Conservation (phyloP, 2,329 filamentous ascomycete genomes). For the Grosmannia huntii region DNA sequence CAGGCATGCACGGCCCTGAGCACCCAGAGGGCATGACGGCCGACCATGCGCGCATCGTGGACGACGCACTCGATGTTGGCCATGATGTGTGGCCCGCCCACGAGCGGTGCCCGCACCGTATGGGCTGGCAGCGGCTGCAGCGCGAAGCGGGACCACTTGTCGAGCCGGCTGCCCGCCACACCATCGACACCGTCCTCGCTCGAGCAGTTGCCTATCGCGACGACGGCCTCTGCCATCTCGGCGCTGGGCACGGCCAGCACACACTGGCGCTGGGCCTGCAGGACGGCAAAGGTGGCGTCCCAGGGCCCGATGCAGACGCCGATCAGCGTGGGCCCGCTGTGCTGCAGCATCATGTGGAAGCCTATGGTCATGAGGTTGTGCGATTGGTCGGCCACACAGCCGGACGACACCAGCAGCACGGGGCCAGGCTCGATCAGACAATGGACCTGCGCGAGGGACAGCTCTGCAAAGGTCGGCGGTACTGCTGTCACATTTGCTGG, state of each 20-base stretch:
- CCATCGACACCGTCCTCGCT: neutral
- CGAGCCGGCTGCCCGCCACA: slow-evolving; percentile 2
- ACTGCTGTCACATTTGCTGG: no score
- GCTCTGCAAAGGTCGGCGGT: slow-evolving; percentile 13
- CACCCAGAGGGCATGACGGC: slow-evolving; percentile 22
- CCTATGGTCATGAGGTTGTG: slow-evolving; percentile 25
- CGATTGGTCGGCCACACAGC: slow-evolving; percentile 17
- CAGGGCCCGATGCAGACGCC: slow-evolving; percentile 21
- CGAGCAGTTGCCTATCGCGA: slow-evolving; percentile 23
- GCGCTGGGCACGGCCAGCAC: slow-evolving; percentile 16
- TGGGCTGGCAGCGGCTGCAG: slow-evolving; percentile 17
- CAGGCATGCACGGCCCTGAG: slow-evolving; percentile 20
- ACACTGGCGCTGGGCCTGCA: slow-evolving; percentile 19
- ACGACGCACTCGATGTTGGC: slow-evolving; percentile 24
- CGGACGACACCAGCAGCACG: slow-evolving; percentile 21
- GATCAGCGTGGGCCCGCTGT: slow-evolving; percentile 20
- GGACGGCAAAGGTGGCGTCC: slow-evolving; percentile 19
- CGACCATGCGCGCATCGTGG: slow-evolving; percentile 20
- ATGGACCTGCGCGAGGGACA: slow-evolving; percentile 14
- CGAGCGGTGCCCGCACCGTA: slow-evolving; percentile 19
- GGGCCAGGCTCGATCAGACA: slow-evolving; percentile 23
- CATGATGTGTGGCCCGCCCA: slow-evolving; percentile 18
- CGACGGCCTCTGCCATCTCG: slow-evolving; percentile 14
- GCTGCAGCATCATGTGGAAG: slow-evolving; percentile 25
- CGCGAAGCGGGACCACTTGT: slow-evolving; percentile 20